Base-by-base conservation (phyloP, 2,329 filamentous ascomycete species). In the Xylariaceae sp. region DNA sequence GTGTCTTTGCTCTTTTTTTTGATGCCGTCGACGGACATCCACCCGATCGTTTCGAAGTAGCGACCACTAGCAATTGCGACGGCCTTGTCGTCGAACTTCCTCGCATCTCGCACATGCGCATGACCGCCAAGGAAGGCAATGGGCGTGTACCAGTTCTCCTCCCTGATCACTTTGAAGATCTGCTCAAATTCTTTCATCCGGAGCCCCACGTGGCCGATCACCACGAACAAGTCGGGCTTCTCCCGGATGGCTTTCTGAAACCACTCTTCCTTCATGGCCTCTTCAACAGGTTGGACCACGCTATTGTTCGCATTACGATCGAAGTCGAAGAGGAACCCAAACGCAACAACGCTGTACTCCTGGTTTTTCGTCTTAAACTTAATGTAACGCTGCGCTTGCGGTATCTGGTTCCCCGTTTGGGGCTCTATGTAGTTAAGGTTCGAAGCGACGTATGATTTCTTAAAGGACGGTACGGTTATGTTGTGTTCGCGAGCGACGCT, bases 251-350 rank as follows among this genome's bases (percentile, higher is more conserved):
- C 91, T 50, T 89, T 80, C 63, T 91, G 87, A 67, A 97, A 97
- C 94, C 94, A 99, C 6, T 84, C 73, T 69, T 96, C 86, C 67
- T 90, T 85, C 63, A 97, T 81, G 0, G 91, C 88, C 7, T 95
- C 82, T 61, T 88, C 84, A 2, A 96, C 92, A 0, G 81, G 83
- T 62, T 91, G 86, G 0, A 97, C 90, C 3, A 91, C 78, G 0
- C 91, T 96, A 70, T 97, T 97, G 70, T 96, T 94, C 50, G 88
- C 88, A 70, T 96, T 96, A 15, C 87, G 86, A 1, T 83, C 90
- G 65, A 99, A 99, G 73, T 99, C 86, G 72, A 97, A 99, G 3
- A 99, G 76, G 72, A 99, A 97, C 2, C 94, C 94, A 70, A 99
- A 92, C 0, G 93, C 90, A 42, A 96, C 77, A 53, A 99, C 84